Evolutionary conservation across 306 rosid genomes (phyloP).

Genomic region (Ceratonia siliqua): DNA sequence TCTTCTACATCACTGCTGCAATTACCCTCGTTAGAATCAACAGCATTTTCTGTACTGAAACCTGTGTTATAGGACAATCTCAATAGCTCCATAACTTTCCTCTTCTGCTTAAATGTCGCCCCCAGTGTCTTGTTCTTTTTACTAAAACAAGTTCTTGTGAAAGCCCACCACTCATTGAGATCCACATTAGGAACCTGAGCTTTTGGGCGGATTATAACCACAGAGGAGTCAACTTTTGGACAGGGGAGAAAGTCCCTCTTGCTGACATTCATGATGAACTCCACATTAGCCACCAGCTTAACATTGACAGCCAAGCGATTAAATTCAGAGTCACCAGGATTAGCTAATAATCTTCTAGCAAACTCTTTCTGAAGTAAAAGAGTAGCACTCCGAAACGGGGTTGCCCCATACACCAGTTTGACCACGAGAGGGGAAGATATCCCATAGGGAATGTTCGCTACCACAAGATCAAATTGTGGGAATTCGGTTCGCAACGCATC

Average conservation of each 20-base stretch:
- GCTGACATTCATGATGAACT: slow-evolving; percentile 79
- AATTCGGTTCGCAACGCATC: slow-evolving; percentile 74
- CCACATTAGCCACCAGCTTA: slow-evolving; percentile 73
- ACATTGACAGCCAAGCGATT: slow-evolving; percentile 84
- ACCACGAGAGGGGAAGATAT: slow-evolving; percentile 80
- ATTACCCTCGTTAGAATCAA: neutral
- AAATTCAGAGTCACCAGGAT: slow-evolving; percentile 73
- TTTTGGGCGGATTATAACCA: slow-evolving; percentile 78
- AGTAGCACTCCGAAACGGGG: slow-evolving; percentile 71
- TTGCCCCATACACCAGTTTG: slow-evolving; percentile 58
- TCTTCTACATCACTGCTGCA: neutral
- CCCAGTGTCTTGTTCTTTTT: slow-evolving; percentile 86
- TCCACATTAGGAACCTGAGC: slow-evolving; percentile 54
- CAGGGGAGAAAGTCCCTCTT: slow-evolving; percentile 82
- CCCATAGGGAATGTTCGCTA: slow-evolving; percentile 86
- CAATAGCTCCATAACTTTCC: slow-evolving; percentile 54
- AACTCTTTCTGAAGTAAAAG: slow-evolving; percentile 91
- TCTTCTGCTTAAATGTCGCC: slow-evolving; percentile 70
- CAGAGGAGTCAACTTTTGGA: slow-evolving; percentile 86
- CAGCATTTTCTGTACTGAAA: neutral
- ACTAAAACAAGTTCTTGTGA: slow-evolving; percentile 63
- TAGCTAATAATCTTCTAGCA: slow-evolving; percentile 73
- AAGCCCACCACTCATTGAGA: slow-evolving; percentile 73
- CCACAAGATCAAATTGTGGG: slow-evolving; percentile 75
- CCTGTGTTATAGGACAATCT: slow-evolving; percentile 27